Base-by-base conservation (phyloP, 345 rosid genomes). In the Syzygium oleosum region DNA sequence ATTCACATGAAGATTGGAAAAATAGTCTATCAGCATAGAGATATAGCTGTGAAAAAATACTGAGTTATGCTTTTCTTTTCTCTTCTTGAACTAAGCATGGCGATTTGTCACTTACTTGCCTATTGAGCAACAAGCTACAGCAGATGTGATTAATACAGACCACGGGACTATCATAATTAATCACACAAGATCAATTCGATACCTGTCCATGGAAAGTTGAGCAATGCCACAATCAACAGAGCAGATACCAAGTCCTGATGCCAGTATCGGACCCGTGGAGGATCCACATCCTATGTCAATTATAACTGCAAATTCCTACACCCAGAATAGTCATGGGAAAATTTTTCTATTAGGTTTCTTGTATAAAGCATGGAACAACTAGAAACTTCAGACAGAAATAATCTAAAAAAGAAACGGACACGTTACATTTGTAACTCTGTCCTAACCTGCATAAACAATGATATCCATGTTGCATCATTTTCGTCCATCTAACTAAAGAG, bases 271-370 rank as follows among this genome's bases (percentile, higher is more conserved):
- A 84, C 99, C 99, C 77, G 96, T 95, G 87, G 99, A 96, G 79
- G 99, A 97, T 55, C 99, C 99, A 88, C 99, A 97, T 88, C 98
- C 99, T 98, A 97, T 95, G 88, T 97, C 99, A 52, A 95, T 97
- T 90, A 99, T 95, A 88, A 97, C 98, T 85, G 95, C 99, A 92
- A 95, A 97, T 85, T 97, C 99, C 99, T 97, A 84, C 88, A 89
- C 34, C n/a, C 51, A 87, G 89, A 65, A 58, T 87, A 17, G 3
- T 58, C 27, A 22, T 51, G 73, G 25, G 31, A 21, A 23, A 15
- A 4, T 22, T 84, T 53, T 27, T 87, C 43, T 68, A 4, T 9
- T 34, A 9, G 13, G 79, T 68, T 46, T 17, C 46, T 23, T 8
- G 1, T 65, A 65, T 4, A n/a, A 63, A 63, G 11, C 78, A 1